A percentile compares a stretch with the other conserved stretches of the same genome.
phyloP scores from a whole-genome alignment of 176 grass and related monocot species.

The Pharus latifolius region DNA sequence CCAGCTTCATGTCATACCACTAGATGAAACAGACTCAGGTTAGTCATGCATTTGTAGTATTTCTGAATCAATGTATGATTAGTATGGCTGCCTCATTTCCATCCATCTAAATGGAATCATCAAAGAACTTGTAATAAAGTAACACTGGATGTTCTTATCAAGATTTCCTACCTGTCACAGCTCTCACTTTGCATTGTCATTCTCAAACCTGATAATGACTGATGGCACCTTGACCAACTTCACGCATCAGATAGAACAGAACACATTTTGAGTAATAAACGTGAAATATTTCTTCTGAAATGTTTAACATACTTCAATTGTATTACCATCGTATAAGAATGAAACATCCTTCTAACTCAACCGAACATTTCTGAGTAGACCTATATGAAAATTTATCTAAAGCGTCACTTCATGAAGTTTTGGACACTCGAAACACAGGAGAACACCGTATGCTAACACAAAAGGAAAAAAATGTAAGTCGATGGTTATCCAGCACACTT shows the following conservation, averaged over 20 bases:
- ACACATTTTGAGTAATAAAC: neutral
- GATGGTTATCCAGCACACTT: slow-evolving; percentile 10
- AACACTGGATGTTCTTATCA: neutral
- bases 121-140: neutral
- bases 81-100: neutral
- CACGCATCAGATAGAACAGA: neutral
- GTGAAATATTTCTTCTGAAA: neutral
- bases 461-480: neutral
- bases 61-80: neutral
- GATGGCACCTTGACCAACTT: neutral
- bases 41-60: neutral
- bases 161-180: neutral
- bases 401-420: too few relatives aligned
- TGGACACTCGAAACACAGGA: neutral
- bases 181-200: neutral
- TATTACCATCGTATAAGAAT: neutral
- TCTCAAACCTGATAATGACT: neutral
- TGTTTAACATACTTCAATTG: neutral
- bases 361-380: slow-evolving; percentile 21
- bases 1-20: slow-evolving; percentile 20
- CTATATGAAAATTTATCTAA: slow-evolving; percentile 6
- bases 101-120: neutral
- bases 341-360: neutral
- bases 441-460: slow-evolving; percentile 12
- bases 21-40: neutral